Evolutionary conservation across 1,284 basidiomycete genomes (phyloP).

Genomic region (Apiotrichum laibachii): DNA sequence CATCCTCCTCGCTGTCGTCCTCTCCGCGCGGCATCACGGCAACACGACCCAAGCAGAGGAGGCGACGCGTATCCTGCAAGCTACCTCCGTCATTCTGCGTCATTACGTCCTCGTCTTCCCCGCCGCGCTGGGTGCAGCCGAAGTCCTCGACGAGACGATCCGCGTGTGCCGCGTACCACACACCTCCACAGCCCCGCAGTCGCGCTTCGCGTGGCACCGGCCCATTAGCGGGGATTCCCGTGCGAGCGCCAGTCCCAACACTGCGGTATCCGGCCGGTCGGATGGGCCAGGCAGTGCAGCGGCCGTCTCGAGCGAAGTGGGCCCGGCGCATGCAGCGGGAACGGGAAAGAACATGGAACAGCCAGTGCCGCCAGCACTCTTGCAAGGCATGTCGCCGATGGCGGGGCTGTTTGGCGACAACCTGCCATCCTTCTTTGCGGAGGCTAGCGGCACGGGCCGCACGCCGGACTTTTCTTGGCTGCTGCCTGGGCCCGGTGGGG

Average conservation of each 20-base stretch:
- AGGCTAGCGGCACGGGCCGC: not conserved
- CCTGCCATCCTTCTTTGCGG: not conserved
- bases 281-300: not conserved
- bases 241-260: not conserved
- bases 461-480: slow-evolving; percentile 9
- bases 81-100: slow-evolving; percentile 14
- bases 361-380: too few species aligned
- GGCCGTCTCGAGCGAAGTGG: not conserved
- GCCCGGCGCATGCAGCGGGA: too few species aligned
- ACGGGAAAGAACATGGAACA: too few species aligned
- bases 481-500: not conserved
- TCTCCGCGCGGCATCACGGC: slow-evolving; percentile 15
- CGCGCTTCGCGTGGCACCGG: slow-evolving; percentile 14
- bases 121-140: slow-evolving; percentile 19
- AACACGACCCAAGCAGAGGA: slow-evolving; percentile 12
- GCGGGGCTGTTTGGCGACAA: not conserved
- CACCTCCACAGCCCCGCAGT: not conserved
- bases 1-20: slow-evolving; percentile 14
- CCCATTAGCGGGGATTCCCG: slow-evolving; percentile 1
- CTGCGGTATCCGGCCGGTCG: not conserved
- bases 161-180: slow-evolving; percentile 12
- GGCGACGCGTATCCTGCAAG: slow-evolving; percentile 16
- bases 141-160: slow-evolving; percentile 24
- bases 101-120: slow-evolving; percentile 19
- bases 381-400: not conserved